Evolutionary conservation across 2,329 filamentous ascomycete genomes (phyloP).

Genomic region (Trichophyton mentagrophytes): DNA sequence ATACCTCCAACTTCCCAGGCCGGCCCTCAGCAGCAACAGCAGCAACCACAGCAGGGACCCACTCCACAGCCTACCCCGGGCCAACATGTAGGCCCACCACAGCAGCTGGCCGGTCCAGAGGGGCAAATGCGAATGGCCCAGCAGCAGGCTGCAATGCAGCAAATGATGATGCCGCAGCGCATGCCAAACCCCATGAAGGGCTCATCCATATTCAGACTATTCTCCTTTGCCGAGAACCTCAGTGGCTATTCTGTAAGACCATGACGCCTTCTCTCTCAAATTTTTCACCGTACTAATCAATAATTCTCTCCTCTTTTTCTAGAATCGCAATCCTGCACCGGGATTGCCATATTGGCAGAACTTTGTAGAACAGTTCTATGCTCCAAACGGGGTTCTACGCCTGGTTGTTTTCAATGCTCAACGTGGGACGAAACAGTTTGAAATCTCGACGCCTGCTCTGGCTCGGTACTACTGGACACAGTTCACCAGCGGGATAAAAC

Average conservation of each 20-base stretch:
- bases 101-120: constrained; percentile 29
- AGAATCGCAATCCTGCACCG: constrained; percentile 49
- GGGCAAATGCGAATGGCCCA: constrained; percentile 31
- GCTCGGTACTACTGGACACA: constrained; percentile 83
- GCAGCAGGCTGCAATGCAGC: constrained; percentile 20
- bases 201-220: constrained; percentile 39
- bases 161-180: constrained; percentile 29
- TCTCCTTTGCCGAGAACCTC: constrained; percentile 45
- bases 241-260: constrained; percentile 44
- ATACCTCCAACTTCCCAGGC: constrained; percentile 23
- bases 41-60: constrained; percentile 25
- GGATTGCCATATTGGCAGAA: constrained; percentile 65
- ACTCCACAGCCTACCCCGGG: constrained; percentile 16
- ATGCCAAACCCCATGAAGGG: constrained; percentile 27
- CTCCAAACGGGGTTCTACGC: constrained; percentile 60
- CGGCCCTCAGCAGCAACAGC: constrained; percentile 18
- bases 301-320: constrained; percentile 6
- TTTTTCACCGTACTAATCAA: neutral
- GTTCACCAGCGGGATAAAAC: constrained; percentile 73
- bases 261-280: constrained; percentile 9
- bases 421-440: constrained; percentile 63
- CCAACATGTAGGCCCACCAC: constrained; percentile 23
- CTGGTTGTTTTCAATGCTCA: constrained; percentile 49
- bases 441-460: constrained; percentile 69
- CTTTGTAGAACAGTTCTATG: constrained; percentile 75